These are phyloP conservation scores for Casaregolazyma lundiana DNA, from an alignment of 1,139 yeast genomes.

Conservation along the genomic window DNA sequence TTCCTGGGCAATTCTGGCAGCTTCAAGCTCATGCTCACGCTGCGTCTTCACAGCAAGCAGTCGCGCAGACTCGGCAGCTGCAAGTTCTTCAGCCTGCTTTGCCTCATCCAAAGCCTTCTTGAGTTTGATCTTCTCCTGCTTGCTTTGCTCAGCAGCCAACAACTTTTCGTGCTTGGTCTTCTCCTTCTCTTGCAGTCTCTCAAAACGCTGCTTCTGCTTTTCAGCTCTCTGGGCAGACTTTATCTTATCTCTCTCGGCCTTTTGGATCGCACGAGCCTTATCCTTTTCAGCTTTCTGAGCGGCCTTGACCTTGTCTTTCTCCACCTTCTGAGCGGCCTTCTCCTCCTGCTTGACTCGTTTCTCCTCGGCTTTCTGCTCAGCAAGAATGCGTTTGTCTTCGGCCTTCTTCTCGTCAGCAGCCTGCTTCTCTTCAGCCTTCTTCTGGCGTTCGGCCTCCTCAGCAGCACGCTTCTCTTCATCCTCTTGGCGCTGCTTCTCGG, in stretches of 20 bases:
- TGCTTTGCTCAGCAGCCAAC: slow-evolving; percentile 13
- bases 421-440: slow-evolving; percentile 14
- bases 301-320: slow-evolving; percentile 17
- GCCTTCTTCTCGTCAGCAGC: slow-evolving; percentile 13
- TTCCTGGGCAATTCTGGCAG: slow-evolving; percentile 28
- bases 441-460: slow-evolving; percentile 17
- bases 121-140: slow-evolving; percentile 20
- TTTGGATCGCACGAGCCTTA: slow-evolving; percentile 17
- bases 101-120: slow-evolving; percentile 26
- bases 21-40: slow-evolving; percentile 27
- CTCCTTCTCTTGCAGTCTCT: slow-evolving; percentile 20
- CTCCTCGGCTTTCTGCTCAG: slow-evolving; percentile 28
- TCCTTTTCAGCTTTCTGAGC: slow-evolving; percentile 22
- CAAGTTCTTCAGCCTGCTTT: slow-evolving; percentile 25
- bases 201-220: slow-evolving; percentile 16
- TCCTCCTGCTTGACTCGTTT: slow-evolving; percentile 24
- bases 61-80: slow-evolving; percentile 27
- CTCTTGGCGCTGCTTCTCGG: slow-evolving; percentile 61
- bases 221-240: slow-evolving; percentile 18
- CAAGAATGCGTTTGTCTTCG: slow-evolving; percentile 21
- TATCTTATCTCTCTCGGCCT: slow-evolving; percentile 26
- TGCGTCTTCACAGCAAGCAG: slow-evolving; percentile 24
- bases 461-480: slow-evolving; percentile 55
- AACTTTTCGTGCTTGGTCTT: slow-evolving; percentile 19
- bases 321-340: slow-evolving; percentile 19